These are phyloP conservation scores for Cucurbitaria berberidis DNA, from an alignment of 2,329 filamentous ascomycete genomes.

Conservation along the genomic window DNA sequence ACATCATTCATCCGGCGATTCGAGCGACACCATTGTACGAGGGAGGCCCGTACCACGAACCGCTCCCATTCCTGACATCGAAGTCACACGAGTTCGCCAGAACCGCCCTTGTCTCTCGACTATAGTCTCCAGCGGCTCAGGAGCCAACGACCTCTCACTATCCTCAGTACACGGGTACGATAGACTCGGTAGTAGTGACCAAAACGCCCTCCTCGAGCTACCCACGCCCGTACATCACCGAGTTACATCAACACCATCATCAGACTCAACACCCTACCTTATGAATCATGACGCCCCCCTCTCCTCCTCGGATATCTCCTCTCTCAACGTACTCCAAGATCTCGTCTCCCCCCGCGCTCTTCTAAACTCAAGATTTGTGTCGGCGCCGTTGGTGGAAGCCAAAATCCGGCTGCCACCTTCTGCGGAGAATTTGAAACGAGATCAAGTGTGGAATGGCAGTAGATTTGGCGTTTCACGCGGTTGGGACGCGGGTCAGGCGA, in stretches of 20 bases:
- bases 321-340: slow-evolving; percentile 48
- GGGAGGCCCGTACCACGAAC: slow-evolving; percentile 19
- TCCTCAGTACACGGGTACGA: slow-evolving; percentile 2
- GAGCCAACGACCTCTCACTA: slow-evolving; percentile 8
- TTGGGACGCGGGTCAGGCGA: slow-evolving; percentile 28
- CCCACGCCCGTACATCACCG: slow-evolving; percentile 19
- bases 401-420: slow-evolving; percentile 45
- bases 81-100: slow-evolving; percentile 30
- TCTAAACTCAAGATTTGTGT: slow-evolving; percentile 46
- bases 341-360: slow-evolving; percentile 45
- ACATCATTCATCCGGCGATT: slow-evolving; percentile 30
- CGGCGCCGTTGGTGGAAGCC: slow-evolving; percentile 47
- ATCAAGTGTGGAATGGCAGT: slow-evolving; percentile 22
- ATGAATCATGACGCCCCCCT: slow-evolving; percentile 35
- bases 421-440: slow-evolving; percentile 34
- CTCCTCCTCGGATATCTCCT: slow-evolving; percentile 45
- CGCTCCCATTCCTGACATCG: slow-evolving; percentile 22
- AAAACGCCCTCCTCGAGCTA: slow-evolving; percentile 24
- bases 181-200: slow-evolving; percentile 14
- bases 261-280: slow-evolving; percentile 31
- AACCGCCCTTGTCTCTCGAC: slow-evolving; percentile 44
- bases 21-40: slow-evolving; percentile 30
- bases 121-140: slow-evolving; percentile 41
- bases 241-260: slow-evolving; percentile 27
- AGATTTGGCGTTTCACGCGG: slow-evolving; percentile 26